Percentiles rank a stretch among this genome's conserved stretches.
Evolutionary conservation across 1,139 yeast species (phyloP).

Genomic region (Yamadazyma diddensiae): DNA sequence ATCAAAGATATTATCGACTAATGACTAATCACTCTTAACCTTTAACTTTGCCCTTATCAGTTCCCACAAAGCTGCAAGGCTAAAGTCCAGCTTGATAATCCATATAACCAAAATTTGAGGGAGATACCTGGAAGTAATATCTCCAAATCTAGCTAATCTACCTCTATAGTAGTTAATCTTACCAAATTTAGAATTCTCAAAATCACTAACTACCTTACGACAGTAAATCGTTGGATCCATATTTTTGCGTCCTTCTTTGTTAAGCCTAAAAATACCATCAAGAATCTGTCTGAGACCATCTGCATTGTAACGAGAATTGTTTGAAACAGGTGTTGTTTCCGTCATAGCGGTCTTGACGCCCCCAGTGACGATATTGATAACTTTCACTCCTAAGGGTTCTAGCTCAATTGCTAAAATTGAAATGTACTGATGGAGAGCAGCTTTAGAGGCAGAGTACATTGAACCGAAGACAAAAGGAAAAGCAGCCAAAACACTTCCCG

Average conservation of each 20-base stretch:
- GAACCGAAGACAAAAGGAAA: constrained; percentile 71
- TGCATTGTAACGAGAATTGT: constrained; percentile 50
- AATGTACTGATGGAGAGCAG: constrained; percentile 75
- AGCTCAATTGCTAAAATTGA: constrained; percentile 61
- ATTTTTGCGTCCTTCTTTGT: constrained; percentile 57
- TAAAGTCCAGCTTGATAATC: constrained; percentile 46
- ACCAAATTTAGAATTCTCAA: constrained; percentile 37
- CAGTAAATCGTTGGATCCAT: constrained; percentile 60
- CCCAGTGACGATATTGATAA: constrained; percentile 45
- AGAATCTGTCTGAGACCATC: constrained; percentile 50
- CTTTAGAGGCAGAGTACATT: constrained; percentile 68
- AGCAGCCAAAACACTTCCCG: constrained; percentile 70
- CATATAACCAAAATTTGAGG: constrained; percentile 53
- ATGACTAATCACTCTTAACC: too few species aligned
- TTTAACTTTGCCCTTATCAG: constrained; percentile 13
- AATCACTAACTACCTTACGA: constrained; percentile 48
- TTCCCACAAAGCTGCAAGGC: constrained; percentile 30
- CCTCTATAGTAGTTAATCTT: constrained; percentile 55
- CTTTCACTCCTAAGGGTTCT: constrained; percentile 71
- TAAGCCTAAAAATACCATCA: constrained; percentile 48
- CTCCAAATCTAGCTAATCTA: constrained; percentile 38
- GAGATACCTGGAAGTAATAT: constrained; percentile 24
- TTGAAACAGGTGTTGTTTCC: constrained; percentile 50
- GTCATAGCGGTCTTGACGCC: constrained; percentile 67
- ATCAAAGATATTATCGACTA: too few species aligned